A percentile compares a stretch with the other conserved stretches of the same genome.
phyloP scores from a whole-genome alignment of 2,329 filamentous ascomycete species.

The Teratosphaeria epicoccoides region DNA sequence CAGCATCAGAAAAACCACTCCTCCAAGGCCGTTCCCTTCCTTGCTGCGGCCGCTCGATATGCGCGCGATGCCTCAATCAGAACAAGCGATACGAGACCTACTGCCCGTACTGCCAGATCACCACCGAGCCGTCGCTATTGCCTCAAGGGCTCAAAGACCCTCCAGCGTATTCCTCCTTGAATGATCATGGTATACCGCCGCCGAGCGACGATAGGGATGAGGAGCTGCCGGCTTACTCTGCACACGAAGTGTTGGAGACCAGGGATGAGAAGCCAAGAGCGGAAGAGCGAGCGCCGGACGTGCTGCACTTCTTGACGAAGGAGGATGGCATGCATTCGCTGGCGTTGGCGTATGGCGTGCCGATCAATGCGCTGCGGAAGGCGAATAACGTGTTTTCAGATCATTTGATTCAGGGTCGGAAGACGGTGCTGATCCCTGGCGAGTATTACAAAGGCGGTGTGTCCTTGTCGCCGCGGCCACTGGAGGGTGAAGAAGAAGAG shows the following conservation, averaged over 20 bases:
- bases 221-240: conserved; percentile 36
- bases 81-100: conserved; percentile 58
- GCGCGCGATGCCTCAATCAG: conserved; percentile 56
- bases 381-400: conserved; percentile 63
- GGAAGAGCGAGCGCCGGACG: conserved; percentile 45
- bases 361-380: conserved; percentile 49
- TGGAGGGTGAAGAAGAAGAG: conserved; percentile 68
- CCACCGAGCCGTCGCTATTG: conserved; percentile 44
- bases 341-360: conserved; percentile 61
- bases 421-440: conserved; percentile 61
- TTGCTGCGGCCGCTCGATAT: conserved; percentile 64
- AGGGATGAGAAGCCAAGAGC: conserved; percentile 24
- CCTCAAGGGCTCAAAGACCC: conserved; percentile 57
- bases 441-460: conserved; percentile 57
- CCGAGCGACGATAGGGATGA: conserved; percentile 24
- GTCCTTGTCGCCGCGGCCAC: conserved; percentile 56
- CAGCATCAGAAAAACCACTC: conserved; percentile 46
- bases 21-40: conserved; percentile 50
- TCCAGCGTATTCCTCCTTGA: conserved; percentile 47
- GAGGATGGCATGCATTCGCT: conserved; percentile 58
- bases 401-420: conserved; percentile 57
- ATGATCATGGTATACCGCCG: conserved; percentile 22
- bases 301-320: conserved; percentile 64
- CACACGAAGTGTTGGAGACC: conserved; percentile 18
- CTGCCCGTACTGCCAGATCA: conserved; percentile 69